Evolutionary conservation across 78 protist species (phyloP), one percentile per base, ranked within the genome.

Genomic region (Planoprotostelium fungivorum): DNA sequence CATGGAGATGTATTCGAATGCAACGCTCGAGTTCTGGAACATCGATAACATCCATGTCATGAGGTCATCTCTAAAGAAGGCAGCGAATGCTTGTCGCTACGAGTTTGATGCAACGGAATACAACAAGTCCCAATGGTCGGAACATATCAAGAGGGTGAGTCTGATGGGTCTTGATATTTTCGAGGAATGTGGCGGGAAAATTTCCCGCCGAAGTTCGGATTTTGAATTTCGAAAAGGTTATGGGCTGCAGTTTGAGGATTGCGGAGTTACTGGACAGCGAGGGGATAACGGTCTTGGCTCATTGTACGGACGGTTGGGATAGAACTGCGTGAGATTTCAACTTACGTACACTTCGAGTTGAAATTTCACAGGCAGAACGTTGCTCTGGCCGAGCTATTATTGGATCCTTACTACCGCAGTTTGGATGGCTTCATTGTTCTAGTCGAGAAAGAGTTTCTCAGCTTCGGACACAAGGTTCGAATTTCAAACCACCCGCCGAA

Each of bases 271-370:
- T 51, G 16, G 73, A 51, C 73, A 51, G 16, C 5, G 73, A 51
- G 16, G 73, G 73, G 34, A 0, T 36, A 29, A 29, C 36, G 29
- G 91, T 89, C 5, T 84, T 96, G 35, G 96, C 96, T 29, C 98
- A 97, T 89, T 96, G 98, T 89, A 63, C 96, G 28, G 97, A 97
- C 85, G 98, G 98, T 0, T 97, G 98, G 98, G 98, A 97, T 88
- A 94, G 98, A 35, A 97, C 98, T 25, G 28, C 98, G 38, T 94
- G 91, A 87, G 73, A 25, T 25, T 51, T 16, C 5, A 5, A 16
- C 5, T 16, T 51, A 5, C 73, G 5, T 16, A 51, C 16, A 16
- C 16, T 51, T 51, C 5, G 73, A 51, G 16, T 16, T 51, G 73
- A 51, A 5, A 25, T 16, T 5, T 51, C 16, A 16, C 16, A 51